A percentile compares a stretch with the other conserved stretches of the same genome.
Evolutionary conservation across 495 filamentous ascomycete species (phyloP).

Genomic region (Aspergillus coremiiformis): DNA sequence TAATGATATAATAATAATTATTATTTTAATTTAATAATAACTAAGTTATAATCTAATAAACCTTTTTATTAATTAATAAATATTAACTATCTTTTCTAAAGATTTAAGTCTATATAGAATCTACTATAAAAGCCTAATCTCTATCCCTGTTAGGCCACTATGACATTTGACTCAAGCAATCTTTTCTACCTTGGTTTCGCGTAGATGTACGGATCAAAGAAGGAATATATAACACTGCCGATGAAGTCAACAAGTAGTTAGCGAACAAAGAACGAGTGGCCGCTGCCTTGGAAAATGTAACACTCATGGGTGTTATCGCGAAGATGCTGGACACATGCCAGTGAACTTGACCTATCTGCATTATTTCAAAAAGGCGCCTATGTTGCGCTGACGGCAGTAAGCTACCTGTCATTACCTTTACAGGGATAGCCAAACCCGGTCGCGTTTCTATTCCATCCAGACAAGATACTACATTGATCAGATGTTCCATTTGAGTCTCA

Average conservation of each 20-base stretch:
- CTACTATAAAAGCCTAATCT: too few relatives aligned
- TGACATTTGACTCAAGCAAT: conserved; percentile 82
- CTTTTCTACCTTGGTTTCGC: conserved; percentile 84
- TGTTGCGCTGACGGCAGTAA: not conserved
- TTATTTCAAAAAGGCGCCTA: not conserved
- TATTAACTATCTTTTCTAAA: too few relatives aligned
- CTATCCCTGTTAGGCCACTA: too few relatives aligned
- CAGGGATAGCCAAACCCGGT: not conserved
- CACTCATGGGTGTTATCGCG: conserved; percentile 73
- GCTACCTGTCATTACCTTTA: not conserved
- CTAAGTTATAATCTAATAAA: too few relatives aligned
- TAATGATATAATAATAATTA: too few relatives aligned
- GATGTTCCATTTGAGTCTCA: not conserved
- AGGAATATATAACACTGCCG: conserved; percentile 88
- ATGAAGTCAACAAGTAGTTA: conserved; percentile 93
- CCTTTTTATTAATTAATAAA: too few relatives aligned
- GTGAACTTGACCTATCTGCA: conserved; percentile 14
- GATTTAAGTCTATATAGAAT: too few relatives aligned
- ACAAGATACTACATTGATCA: not conserved
- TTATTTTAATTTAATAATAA: too few relatives aligned
- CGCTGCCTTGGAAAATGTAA: conserved; percentile 89
- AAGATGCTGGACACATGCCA: conserved; percentile 89
- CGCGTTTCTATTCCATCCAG: not conserved
- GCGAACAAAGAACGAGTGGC: conserved; percentile 95
- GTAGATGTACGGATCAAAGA: conserved; percentile 92